Percentiles rank a stretch among this genome's conserved stretches.
Conservation (phyloP, 352 stramenopile species). For the Phytophthora brassicae region DNA sequence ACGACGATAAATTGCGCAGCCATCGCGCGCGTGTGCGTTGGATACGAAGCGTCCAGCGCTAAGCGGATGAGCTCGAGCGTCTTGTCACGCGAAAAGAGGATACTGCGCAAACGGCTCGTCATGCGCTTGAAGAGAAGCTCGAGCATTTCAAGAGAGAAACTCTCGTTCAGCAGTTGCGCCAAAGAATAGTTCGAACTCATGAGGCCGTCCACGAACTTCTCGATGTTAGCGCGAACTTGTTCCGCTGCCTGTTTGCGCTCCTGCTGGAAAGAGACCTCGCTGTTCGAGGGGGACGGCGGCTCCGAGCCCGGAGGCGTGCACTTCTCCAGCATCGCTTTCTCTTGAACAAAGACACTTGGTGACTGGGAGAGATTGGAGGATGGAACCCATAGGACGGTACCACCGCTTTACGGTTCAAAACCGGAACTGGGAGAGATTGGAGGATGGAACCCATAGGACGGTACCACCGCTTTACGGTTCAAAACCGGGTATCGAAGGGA, state of each 20-base stretch:
- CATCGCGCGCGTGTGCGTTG: constrained; percentile 68
- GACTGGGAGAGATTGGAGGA: too few relatives aligned
- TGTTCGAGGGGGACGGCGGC: constrained; percentile 24
- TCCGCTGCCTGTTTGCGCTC: constrained; percentile 57
- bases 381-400: constrained; percentile 11
- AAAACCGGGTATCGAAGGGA: too few relatives aligned
- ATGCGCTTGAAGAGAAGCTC: constrained; percentile 87
- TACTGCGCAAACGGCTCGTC: constrained; percentile 71
- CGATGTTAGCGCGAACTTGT: constrained; percentile 66
- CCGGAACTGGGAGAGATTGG: too few relatives aligned
- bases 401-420: not conserved
- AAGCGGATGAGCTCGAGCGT: constrained; percentile 73
- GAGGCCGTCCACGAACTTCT: constrained; percentile 83
- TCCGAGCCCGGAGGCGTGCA: constrained; percentile 35
- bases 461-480: too few relatives aligned
- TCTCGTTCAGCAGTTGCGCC: constrained; percentile 74
- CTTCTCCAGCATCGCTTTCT: constrained; percentile 38
- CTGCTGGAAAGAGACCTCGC: constrained; percentile 38
- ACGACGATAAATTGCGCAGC: constrained; percentile 80
- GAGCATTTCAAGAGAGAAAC: constrained; percentile 82
- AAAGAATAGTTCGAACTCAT: constrained; percentile 67
- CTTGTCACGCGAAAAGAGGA: constrained; percentile 72
- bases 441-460: too few relatives aligned
- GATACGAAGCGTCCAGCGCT: constrained; percentile 52
- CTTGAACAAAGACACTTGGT: not conserved